Percentiles rank a stretch among this genome's conserved stretches.
Evolutionary conservation across 2,329 filamentous ascomycete species (phyloP).

Genomic region (Calonectria pauciramosa): DNA sequence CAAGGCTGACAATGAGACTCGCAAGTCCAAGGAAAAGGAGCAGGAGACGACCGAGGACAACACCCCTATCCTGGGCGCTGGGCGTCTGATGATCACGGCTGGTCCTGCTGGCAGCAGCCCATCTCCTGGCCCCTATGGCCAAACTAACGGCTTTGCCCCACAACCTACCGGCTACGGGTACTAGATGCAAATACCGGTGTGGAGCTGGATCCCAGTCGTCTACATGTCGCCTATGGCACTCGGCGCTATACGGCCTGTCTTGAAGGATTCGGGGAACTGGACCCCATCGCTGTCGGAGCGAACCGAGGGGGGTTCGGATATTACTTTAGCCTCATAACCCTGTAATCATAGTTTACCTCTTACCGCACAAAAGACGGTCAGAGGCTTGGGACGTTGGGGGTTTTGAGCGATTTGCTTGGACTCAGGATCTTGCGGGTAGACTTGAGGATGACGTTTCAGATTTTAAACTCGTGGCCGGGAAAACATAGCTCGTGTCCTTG

Average conservation of each 20-base stretch:
- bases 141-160: slow-evolving; percentile 89
- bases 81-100: slow-evolving; percentile 95
- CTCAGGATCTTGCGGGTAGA: slow-evolving; percentile 43
- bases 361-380: slow-evolving; percentile 32
- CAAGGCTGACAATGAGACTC: slow-evolving; percentile 96
- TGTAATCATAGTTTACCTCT: slow-evolving; percentile 48
- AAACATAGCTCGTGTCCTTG: slow-evolving; percentile 33
- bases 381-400: slow-evolving; percentile 33
- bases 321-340: slow-evolving; percentile 43
- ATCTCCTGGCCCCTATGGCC: slow-evolving; percentile 77
- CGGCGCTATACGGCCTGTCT: slow-evolving; percentile 18
- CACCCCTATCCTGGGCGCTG: slow-evolving; percentile 90
- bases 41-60: slow-evolving; percentile 91
- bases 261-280: slow-evolving; percentile 22
- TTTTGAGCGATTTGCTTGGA: slow-evolving; percentile 41
- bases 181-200: slow-evolving; percentile 57
- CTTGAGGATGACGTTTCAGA: slow-evolving; percentile 45
- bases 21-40: slow-evolving; percentile 81
- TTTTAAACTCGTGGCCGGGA: slow-evolving; percentile 38
- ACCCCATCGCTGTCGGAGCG: slow-evolving; percentile 14
- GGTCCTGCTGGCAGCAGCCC: slow-evolving; percentile 73
- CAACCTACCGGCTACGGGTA: slow-evolving; percentile 86
- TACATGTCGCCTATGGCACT: slow-evolving; percentile 24
- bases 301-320: slow-evolving; percentile 37
- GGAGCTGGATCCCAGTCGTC: slow-evolving; percentile 40